phyloP scores from a whole-genome alignment of 805 yeast species.

The Wilhelminamyces savonicus region DNA sequence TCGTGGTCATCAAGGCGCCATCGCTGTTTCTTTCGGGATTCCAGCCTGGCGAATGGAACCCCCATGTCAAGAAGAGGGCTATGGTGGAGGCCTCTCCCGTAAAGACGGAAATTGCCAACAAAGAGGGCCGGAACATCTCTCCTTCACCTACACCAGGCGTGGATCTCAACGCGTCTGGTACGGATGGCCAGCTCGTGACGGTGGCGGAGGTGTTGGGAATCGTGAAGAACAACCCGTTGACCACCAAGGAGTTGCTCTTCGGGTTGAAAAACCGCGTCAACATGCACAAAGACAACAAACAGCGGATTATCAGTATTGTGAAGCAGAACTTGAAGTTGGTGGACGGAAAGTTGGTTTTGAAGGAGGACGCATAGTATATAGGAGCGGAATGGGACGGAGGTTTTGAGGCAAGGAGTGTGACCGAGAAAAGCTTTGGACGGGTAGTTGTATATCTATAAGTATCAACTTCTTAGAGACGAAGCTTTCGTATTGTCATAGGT shows the following conservation, averaged over 20 bases:
- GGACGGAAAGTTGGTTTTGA: slow-evolving; percentile 40
- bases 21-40: slow-evolving; percentile 54
- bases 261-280: slow-evolving; percentile 57
- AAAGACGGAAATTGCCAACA: slow-evolving; percentile 38
- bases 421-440: too few relatives aligned
- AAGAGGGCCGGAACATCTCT: slow-evolving; percentile 13
- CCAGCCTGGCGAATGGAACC: slow-evolving; percentile 84
- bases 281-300: slow-evolving; percentile 58
- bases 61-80: slow-evolving; percentile 40
- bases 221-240: slow-evolving; percentile 50
- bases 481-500: too few relatives aligned
- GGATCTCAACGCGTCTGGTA: slow-evolving; percentile 32
- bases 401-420: too few relatives aligned
- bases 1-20: slow-evolving; percentile 59
- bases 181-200: slow-evolving; percentile 46
- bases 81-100: slow-evolving; percentile 19
- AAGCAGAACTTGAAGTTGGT: slow-evolving; percentile 51
- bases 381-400: too few relatives aligned
- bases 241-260: slow-evolving; percentile 58
- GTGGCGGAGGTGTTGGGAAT: slow-evolving; percentile 66
- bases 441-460: too few relatives aligned
- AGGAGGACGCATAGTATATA: slow-evolving; percentile 10
- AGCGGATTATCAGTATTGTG: slow-evolving; percentile 50
- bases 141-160: slow-evolving; percentile 11
- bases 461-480: too few relatives aligned